Evolutionary conservation across 306 rosid genomes (phyloP).

Genomic region (Medicago arabica): DNA sequence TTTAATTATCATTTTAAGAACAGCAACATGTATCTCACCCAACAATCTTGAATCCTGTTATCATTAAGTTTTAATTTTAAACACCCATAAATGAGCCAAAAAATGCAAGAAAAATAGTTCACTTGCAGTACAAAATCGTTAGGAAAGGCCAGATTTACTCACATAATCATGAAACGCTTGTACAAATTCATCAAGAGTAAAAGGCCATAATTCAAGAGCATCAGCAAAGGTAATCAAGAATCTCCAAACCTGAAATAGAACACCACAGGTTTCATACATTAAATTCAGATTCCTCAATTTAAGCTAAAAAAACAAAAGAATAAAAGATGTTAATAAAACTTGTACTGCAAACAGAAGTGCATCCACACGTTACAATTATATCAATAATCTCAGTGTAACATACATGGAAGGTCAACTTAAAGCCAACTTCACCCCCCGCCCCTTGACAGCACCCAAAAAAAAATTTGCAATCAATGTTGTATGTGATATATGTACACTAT

Average conservation of each 20-base stretch:
- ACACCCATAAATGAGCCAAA: conserved; percentile 24
- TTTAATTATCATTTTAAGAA: conserved; percentile 83
- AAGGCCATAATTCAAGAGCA: conserved; percentile 94
- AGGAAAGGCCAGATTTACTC: conserved; percentile 49
- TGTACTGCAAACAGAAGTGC: not conserved
- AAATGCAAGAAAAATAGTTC: conserved; percentile 13
- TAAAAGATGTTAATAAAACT: not conserved
- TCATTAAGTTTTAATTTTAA: conserved; percentile 39
- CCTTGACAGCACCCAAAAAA: conserved; percentile 12
- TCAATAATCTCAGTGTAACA: conserved; percentile 23
- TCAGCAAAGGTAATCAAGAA: conserved; percentile 94
- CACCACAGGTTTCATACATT: conserved; percentile 33
- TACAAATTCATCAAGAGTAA: conserved; percentile 93
- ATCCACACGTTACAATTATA: conserved; percentile 26
- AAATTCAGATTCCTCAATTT: conserved; percentile 35
- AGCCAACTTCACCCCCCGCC: conserved; percentile 25
- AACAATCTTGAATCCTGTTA: conserved; percentile 94
- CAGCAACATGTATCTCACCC: conserved; percentile 92
- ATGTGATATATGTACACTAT: not conserved
- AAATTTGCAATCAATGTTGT: not conserved
- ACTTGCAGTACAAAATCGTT: conserved; percentile 36
- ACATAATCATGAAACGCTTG: conserved; percentile 98
- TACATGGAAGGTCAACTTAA: conserved; percentile 11
- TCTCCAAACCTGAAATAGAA: conserved; percentile 86
- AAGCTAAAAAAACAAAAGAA: conserved; percentile 16